Evolutionary conservation across 2,329 filamentous ascomycete genomes (phyloP).

Genomic region (Tolypocladium cylindrosporum): DNA sequence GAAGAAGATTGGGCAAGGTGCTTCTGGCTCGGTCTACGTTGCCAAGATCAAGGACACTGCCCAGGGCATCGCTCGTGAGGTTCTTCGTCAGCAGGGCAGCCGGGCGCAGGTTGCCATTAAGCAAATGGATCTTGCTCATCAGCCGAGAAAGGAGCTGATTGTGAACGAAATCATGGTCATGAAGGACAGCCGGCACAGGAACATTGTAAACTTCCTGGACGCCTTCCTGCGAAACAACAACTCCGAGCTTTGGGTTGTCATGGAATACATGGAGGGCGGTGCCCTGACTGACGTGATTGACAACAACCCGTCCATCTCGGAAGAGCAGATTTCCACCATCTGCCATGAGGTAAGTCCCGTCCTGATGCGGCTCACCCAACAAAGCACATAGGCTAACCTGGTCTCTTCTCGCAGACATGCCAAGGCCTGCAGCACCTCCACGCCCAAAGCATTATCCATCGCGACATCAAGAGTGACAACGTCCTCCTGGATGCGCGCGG

Average conservation of each 20-base stretch:
- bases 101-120: constrained; percentile 95
- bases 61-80: constrained; percentile 70
- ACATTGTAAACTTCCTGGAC: constrained; percentile 98
- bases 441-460: constrained; percentile 92
- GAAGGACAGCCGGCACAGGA: constrained; percentile 96
- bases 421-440: constrained; percentile 90
- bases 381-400: constrained; percentile 7
- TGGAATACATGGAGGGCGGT: constrained; percentile 99
- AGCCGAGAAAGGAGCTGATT: constrained; percentile 94
- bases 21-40: constrained; percentile 95
- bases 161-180: constrained; percentile 99
- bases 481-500: constrained; percentile 88
- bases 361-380: background rate
- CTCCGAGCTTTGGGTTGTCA: constrained; percentile 96
- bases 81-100: constrained; percentile 69
- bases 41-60: constrained; percentile 88
- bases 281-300: constrained; percentile 97
- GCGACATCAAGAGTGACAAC: constrained; percentile 99
- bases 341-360: constrained; percentile 69
- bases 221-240: constrained; percentile 93
- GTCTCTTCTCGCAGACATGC: constrained; percentile 60
- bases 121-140: constrained; percentile 97
- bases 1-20: constrained; percentile 98
- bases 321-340: constrained; percentile 96
- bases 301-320: constrained; percentile 87